A percentile compares a stretch with the other conserved stretches of the same genome.
Evolutionary conservation across 2,329 filamentous ascomycete species (phyloP).

Genomic region (Zarea fungicola): DNA sequence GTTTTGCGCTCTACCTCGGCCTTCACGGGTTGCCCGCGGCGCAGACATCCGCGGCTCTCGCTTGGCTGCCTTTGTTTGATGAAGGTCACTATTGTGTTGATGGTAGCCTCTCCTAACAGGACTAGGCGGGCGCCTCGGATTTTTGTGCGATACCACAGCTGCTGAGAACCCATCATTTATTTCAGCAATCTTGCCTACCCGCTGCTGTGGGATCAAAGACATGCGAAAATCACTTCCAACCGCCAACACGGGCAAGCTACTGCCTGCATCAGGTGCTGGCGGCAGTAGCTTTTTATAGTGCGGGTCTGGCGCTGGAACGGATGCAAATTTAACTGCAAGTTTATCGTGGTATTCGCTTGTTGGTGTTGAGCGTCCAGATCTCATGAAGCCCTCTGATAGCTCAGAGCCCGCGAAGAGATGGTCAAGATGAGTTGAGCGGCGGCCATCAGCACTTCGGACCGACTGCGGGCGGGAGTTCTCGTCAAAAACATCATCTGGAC

Average conservation of each 20-base stretch:
- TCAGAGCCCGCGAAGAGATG: slow-evolving; percentile 33
- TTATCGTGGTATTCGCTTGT: slow-evolving; percentile 24
- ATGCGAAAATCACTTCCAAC: slow-evolving; percentile 17
- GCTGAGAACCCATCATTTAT: slow-evolving; percentile 13
- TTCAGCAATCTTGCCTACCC: background rate
- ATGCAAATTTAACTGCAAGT: slow-evolving; percentile 14
- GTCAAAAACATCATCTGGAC: background rate
- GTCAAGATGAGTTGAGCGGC: background rate
- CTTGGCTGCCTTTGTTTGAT: background rate
- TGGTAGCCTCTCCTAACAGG: slow-evolving; percentile 4
- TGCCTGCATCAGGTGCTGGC: slow-evolving; percentile 5
- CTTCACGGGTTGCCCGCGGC: background rate
- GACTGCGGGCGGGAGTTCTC: slow-evolving; percentile 3
- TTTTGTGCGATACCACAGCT: background rate
- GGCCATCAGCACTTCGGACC: background rate
- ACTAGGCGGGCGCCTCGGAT: background rate
- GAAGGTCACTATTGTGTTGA: background rate
- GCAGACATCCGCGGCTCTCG: background rate
- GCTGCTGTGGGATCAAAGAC: background rate
- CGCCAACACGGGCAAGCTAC: slow-evolving; percentile 16
- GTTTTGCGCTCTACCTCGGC: background rate
- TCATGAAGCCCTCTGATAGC: slow-evolving; percentile 35
- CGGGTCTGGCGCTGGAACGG: background rate
- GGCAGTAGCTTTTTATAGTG: background rate
- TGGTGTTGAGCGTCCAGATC: slow-evolving; percentile 33